These are phyloP conservation scores for Fusarium redolens DNA, from an alignment of 2,329 filamentous ascomycete species.

Conservation along the genomic window DNA sequence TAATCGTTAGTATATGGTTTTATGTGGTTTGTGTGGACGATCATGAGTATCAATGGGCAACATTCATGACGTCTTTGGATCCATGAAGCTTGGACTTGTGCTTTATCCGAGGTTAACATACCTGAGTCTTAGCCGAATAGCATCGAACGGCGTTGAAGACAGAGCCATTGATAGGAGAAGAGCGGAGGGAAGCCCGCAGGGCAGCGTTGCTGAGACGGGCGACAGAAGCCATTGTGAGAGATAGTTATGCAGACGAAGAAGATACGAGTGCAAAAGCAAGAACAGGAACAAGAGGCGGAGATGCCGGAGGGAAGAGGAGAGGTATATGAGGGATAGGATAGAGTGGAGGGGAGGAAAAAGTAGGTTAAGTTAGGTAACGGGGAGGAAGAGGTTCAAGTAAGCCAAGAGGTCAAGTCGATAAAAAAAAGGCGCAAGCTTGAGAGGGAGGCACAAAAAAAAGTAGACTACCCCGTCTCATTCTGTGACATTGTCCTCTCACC, in stretches of 20 bases:
- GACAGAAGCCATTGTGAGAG: constrained; percentile 79
- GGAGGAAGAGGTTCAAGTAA: constrained; percentile 51
- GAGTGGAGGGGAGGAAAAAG: constrained; percentile 40
- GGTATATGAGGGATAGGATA: constrained; percentile 47
- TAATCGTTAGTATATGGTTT: constrained; percentile 13
- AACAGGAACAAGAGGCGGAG: constrained; percentile 43
- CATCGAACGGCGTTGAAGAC: constrained; percentile 86
- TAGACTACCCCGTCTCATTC: constrained; percentile 18
- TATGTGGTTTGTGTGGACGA: neutral
- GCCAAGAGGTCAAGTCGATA: constrained; percentile 12
- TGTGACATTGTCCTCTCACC: constrained; percentile 27
- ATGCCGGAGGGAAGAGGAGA: constrained; percentile 52
- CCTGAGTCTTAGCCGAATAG: constrained; percentile 94
- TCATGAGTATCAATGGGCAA: neutral
- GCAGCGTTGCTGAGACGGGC: constrained; percentile 84
- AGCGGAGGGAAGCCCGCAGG: constrained; percentile 79
- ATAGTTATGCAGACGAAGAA: constrained; percentile 44
- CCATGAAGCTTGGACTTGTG: constrained; percentile 11
- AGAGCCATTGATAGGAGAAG: constrained; percentile 75
- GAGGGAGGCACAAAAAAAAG: constrained; percentile 34
- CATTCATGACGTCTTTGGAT: constrained; percentile 9
- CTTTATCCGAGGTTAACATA: constrained; percentile 55
- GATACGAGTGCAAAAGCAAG: constrained; percentile 44
- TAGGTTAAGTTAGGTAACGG: constrained; percentile 21
- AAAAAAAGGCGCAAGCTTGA: constrained; percentile 44